These are phyloP conservation scores for Cenococcum geophilum DNA, from an alignment of 495 filamentous ascomycete species.

Conservation along the genomic window DNA sequence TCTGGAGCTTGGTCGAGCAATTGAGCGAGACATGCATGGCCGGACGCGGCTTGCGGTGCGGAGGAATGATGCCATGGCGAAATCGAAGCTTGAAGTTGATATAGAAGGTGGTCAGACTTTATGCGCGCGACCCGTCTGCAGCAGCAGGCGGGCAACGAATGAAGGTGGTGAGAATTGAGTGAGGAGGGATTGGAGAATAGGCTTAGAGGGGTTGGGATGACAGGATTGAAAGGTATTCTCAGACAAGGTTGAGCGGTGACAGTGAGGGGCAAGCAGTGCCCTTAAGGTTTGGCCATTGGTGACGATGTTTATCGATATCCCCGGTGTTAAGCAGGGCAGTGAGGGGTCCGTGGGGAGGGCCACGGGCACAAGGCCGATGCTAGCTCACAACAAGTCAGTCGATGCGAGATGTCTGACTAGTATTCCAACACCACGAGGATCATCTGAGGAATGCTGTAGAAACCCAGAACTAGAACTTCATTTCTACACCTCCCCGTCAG, in stretches of 20 bases:
- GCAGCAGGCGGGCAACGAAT: not conserved
- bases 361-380: not conserved
- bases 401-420: not conserved
- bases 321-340: not conserved
- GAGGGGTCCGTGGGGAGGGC: too few relatives aligned
- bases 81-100: not conserved
- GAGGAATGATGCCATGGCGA: constrained; percentile 23
- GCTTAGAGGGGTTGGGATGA: not conserved
- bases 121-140: not conserved
- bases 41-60: constrained; percentile 15
- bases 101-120: not conserved
- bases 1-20: constrained; percentile 11
- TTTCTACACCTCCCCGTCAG: not conserved
- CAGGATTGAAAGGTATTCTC: not conserved
- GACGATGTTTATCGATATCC: not conserved
- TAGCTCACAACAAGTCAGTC: not conserved
- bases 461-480: not conserved
- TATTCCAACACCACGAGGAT: not conserved
- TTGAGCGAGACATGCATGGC: constrained; percentile 13
- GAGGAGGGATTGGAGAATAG: not conserved
- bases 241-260: not conserved
- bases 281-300: not conserved
- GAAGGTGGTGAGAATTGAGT: not conserved
- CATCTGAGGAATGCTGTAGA: not conserved
- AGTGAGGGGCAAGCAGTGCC: not conserved